Conservation (phyloP, 805 yeast species). For the Barnettozyma wickerhamii region DNA sequence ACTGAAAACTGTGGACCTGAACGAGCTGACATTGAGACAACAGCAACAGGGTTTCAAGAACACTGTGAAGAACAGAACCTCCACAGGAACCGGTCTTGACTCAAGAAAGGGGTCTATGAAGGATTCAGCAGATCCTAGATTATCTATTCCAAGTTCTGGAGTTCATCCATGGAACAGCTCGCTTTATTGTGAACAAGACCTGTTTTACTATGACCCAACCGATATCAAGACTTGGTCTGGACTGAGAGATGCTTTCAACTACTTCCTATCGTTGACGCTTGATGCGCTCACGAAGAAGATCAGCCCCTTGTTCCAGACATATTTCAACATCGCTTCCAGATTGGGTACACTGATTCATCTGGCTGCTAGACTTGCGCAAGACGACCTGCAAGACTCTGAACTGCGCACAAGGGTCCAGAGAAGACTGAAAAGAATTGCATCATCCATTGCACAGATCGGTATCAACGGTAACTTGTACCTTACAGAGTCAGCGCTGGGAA, state of each 20-base stretch:
- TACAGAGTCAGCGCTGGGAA: slow-evolving; percentile 15
- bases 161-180: slow-evolving; percentile 26
- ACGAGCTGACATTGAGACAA: slow-evolving; percentile 15
- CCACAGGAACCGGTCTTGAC: slow-evolving; percentile 12
- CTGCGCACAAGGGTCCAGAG: slow-evolving; percentile 43
- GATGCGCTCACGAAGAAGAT: slow-evolving; percentile 49
- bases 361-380: slow-evolving; percentile 49
- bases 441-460: slow-evolving; percentile 56
- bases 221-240: slow-evolving; percentile 62
- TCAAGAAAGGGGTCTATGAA: slow-evolving; percentile 11
- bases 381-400: slow-evolving; percentile 44
- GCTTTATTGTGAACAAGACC: slow-evolving; percentile 29
- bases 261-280: slow-evolving; percentile 42
- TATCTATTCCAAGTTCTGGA: slow-evolving; percentile 12
- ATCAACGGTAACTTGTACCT: slow-evolving; percentile 63
- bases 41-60: slow-evolving; percentile 6
- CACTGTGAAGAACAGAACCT: slow-evolving; percentile 15
- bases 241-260: slow-evolving; percentile 42
- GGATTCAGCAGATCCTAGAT: slow-evolving; percentile 14
- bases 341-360: slow-evolving; percentile 49
- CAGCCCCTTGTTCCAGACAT: slow-evolving; percentile 47
- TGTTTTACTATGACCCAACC: slow-evolving; percentile 55
- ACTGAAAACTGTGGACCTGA: slow-evolving; percentile 21
- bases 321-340: slow-evolving; percentile 50
- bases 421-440: slow-evolving; percentile 47